A percentile compares a stretch with the other conserved stretches of the same genome.
Conservation (phyloP, 306 rosid genomes). For the Biancaea sappan region DNA sequence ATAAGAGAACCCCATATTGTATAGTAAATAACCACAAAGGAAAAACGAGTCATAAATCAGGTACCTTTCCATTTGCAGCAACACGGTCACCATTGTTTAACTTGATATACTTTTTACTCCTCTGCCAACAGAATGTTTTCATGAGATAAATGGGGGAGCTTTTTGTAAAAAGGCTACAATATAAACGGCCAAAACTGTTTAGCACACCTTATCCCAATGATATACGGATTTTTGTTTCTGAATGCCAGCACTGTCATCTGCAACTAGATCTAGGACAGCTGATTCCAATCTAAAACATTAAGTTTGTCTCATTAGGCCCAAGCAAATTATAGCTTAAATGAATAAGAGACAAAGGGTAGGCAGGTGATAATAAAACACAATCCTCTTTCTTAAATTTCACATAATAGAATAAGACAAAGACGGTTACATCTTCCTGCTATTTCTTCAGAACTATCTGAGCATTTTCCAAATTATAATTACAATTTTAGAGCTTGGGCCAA, state of each 20-base stretch:
- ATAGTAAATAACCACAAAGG: background rate
- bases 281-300: slow-evolving; percentile 67
- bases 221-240: slow-evolving; percentile 78
- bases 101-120: slow-evolving; percentile 86
- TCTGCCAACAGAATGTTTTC: slow-evolving; percentile 58
- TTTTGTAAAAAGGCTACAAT: background rate
- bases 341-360: background rate
- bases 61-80: slow-evolving; percentile 95
- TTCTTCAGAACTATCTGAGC: slow-evolving; percentile 11
- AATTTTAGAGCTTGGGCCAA: background rate
- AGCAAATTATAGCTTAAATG: background rate
- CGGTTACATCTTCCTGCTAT: background rate
- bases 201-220: slow-evolving; percentile 92
- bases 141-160: slow-evolving; percentile 18
- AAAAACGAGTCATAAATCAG: background rate
- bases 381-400: slow-evolving; percentile 16
- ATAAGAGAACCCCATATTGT: slow-evolving; percentile 15
- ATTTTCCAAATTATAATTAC: background rate
- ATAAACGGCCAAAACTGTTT: slow-evolving; percentile 14
- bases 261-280: slow-evolving; percentile 89
- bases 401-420: background rate
- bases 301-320: slow-evolving; percentile 31
- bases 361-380: slow-evolving; percentile 22
- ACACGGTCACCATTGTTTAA: slow-evolving; percentile 84
- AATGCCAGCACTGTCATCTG: slow-evolving; percentile 83